Evolutionary conservation across 2,329 filamentous ascomycete genomes (phyloP), one percentile per base, ranked within the genome.

Genomic region (Exophiala dermatitidis): DNA sequence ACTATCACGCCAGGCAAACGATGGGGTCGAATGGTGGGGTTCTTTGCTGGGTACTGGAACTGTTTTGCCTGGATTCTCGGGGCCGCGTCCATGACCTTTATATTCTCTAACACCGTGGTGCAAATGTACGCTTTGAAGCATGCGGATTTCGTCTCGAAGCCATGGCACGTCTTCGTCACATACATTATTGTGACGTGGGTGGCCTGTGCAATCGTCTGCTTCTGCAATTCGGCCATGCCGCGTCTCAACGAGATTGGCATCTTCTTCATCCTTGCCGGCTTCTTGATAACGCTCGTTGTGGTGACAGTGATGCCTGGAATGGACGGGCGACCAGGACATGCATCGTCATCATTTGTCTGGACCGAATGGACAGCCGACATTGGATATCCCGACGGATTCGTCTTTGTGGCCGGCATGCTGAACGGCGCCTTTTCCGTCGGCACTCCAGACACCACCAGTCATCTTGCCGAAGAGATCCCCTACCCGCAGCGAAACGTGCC

Each of bases 341-440:
- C 78, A 76, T 2, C 72, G 69, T 41, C 74, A 73, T 59, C 73
- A 30, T 78, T 77, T 31, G 78, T 83, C 5, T 84, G 79, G 79
- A 67, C 62, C 66, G 60, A 80, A 69, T 63, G 80, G 80, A 48
- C 79, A 67, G 78, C 70, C 60, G 60, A 70, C 46, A 72, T 72
- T 44, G 61, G 71, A 28, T 70, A 68, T 53, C 57, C 63, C 1
- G 72, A 79, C 42, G 81, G 54, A 30, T 79, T 85, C n/a, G 81
- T 81, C 1, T 85, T 85, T 58, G 69, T 84, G 30, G 71, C 79
- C 0, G 82, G 83, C 10, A 82, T 85, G 66, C 72, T 86, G 28
- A 88, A 88, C 61, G 84, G 83, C 7, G 84, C 84, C 2, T 88
- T 81, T 64, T 78, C 80, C 42, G 79, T 87, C 7, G 85, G 83